Conservation (phyloP, 192 early-diverging fungal genomes). For the Backusella sp. region DNA sequence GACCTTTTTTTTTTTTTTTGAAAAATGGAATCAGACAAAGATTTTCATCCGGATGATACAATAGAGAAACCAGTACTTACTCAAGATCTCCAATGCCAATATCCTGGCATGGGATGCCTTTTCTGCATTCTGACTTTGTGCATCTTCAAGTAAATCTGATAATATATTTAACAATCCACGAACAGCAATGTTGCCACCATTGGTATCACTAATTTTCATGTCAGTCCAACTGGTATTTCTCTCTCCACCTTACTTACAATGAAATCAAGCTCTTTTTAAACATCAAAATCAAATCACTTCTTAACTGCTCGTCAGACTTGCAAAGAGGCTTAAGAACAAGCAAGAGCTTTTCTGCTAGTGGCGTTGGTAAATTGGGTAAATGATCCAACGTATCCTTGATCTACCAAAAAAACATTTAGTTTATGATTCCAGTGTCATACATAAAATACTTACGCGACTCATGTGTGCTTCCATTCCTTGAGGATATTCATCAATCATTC, state of each 20-base stretch:
- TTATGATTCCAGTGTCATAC: too few relatives aligned
- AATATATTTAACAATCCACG: constrained; percentile 59
- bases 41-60: neutral
- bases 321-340: constrained; percentile 54
- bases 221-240: neutral
- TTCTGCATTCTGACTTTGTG: constrained; percentile 11
- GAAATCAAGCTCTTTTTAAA: constrained; percentile 71
- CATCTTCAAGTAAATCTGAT: constrained; percentile 25
- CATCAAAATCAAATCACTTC: constrained; percentile 63
- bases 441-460: neutral
- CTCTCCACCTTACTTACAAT: constrained; percentile 34
- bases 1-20: constrained; percentile 46
- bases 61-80: constrained; percentile 14
- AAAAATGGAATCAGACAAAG: neutral
- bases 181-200: constrained; percentile 62
- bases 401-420: constrained; percentile 16
- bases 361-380: constrained; percentile 53
- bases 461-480: constrained; percentile 22
- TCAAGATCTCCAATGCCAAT: constrained; percentile 46
- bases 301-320: constrained; percentile 49
- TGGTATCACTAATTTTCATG: constrained; percentile 38
- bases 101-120: constrained; percentile 10
- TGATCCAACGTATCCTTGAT: constrained; percentile 70
- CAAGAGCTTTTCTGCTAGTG: constrained; percentile 54
- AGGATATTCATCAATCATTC: constrained; percentile 43